phyloP scores from a whole-genome alignment of 345 rosid species.

The Boechera divaricarpa region DNA sequence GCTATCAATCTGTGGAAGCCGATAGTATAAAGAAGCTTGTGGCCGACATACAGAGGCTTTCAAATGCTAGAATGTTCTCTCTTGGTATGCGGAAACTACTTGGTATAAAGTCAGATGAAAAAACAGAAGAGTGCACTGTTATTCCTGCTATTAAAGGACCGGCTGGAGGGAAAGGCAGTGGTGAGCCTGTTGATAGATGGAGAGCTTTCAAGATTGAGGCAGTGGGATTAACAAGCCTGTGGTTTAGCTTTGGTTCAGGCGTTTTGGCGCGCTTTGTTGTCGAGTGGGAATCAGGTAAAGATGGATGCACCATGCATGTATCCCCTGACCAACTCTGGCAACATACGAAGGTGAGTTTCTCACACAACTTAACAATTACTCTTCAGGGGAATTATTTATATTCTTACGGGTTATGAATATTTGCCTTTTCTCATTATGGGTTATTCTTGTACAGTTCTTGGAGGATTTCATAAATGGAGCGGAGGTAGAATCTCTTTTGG shows the following conservation, averaged over 20 bases:
- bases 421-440: constrained; percentile 9
- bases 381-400: constrained; percentile 14
- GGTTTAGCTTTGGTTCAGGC: constrained; percentile 97
- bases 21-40: constrained; percentile 93
- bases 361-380: not conserved
- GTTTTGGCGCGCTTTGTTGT: constrained; percentile 95
- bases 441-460: constrained; percentile 60
- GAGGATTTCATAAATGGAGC: constrained; percentile 97
- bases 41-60: constrained; percentile 91
- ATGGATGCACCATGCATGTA: constrained; percentile 99
- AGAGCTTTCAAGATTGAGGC: constrained; percentile 95
- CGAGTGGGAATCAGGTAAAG: constrained; percentile 97
- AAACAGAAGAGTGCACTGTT: constrained; percentile 60
- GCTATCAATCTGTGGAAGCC: constrained; percentile 89
- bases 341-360: constrained; percentile 79
- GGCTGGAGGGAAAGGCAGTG: constrained; percentile 63
- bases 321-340: constrained; percentile 99
- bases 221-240: constrained; percentile 91
- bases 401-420: not conserved
- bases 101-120: constrained; percentile 87
- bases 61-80: constrained; percentile 93
- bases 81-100: constrained; percentile 93
- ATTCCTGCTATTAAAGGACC: constrained; percentile 60
- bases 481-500: constrained; percentile 94
- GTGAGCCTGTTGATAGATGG: constrained; percentile 79